Conservation (phyloP, 164 flowering plant species). For the Chimonanthus praecox region DNA sequence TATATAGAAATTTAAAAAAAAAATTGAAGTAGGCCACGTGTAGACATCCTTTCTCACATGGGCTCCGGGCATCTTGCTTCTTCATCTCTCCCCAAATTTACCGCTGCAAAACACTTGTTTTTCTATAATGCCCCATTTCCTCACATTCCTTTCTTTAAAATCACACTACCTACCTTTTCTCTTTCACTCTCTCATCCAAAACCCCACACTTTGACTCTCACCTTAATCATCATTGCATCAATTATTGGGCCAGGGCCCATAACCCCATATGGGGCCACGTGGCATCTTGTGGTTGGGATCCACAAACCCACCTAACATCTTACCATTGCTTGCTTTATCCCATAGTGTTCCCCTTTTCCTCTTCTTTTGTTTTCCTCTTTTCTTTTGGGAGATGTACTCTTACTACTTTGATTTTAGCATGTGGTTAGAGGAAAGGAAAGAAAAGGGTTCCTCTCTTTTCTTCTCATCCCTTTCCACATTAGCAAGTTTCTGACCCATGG, state of each 20-base stretch:
- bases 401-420: neutral
- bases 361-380: neutral
- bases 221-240: conserved; percentile 20
- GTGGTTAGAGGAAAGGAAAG: neutral
- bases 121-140: neutral
- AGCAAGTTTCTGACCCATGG: neutral
- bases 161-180: neutral
- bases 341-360: neutral
- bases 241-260: conserved; percentile 19
- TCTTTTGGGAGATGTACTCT: neutral
- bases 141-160: conserved; percentile 12
- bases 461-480: neutral
- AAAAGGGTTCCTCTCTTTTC: neutral
- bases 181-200: neutral
- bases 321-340: conserved; percentile 11
- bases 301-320: neutral
- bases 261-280: neutral
- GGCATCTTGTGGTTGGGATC: conserved; percentile 3
- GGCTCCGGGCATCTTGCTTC: conserved; percentile 26
- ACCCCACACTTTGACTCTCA: conserved; percentile 18
- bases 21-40: conserved; percentile 11
- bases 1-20: neutral
- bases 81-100: conserved; percentile 1
- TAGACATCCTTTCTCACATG: conserved; percentile 22
- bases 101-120: conserved; percentile 3